phyloP scores from a whole-genome alignment of 2,329 filamentous ascomycete species.

The Fusarium tuaranense region DNA sequence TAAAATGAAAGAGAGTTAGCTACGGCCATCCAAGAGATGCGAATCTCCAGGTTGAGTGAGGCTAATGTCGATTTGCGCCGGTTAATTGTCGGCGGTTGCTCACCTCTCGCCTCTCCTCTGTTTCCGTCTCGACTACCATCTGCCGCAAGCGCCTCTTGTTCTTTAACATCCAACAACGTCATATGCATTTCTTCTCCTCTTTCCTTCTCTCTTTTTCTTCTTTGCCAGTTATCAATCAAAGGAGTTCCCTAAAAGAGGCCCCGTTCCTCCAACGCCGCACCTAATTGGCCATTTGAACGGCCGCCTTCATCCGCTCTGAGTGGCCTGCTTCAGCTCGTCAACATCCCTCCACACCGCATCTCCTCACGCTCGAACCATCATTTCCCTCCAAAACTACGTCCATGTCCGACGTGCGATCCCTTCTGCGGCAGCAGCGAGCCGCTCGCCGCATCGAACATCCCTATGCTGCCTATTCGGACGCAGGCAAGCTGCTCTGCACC shows the following conservation, averaged over 20 bases:
- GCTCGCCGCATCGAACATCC: constrained; percentile 79
- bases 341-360: constrained; percentile 3
- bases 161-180: constrained; percentile 17
- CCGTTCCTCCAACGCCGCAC: background rate
- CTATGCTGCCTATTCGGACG: constrained; percentile 74
- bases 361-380: constrained; percentile 3
- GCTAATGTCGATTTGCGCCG: constrained; percentile 41
- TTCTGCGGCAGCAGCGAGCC: constrained; percentile 82
- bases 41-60: background rate
- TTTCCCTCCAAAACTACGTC: constrained; percentile 2
- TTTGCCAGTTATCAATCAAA: background rate
- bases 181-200: constrained; percentile 23
- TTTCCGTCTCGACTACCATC: constrained; percentile 23
- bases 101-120: constrained; percentile 25
- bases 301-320: background rate
- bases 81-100: constrained; percentile 45
- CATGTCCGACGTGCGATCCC: constrained; percentile 84
- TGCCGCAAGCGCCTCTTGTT: constrained; percentile 14
- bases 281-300: constrained; percentile 6
- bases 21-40: background rate
- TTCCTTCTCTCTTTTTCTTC: constrained; percentile 9
- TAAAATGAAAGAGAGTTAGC: background rate
- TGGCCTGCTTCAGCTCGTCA: constrained; percentile 22
- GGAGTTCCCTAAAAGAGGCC: background rate
- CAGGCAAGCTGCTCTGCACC: constrained; percentile 75